Percentiles rank a stretch among this genome's conserved stretches.
Evolutionary conservation across 176 grass and related monocot species (phyloP).

Genomic region (Musa beccarii): DNA sequence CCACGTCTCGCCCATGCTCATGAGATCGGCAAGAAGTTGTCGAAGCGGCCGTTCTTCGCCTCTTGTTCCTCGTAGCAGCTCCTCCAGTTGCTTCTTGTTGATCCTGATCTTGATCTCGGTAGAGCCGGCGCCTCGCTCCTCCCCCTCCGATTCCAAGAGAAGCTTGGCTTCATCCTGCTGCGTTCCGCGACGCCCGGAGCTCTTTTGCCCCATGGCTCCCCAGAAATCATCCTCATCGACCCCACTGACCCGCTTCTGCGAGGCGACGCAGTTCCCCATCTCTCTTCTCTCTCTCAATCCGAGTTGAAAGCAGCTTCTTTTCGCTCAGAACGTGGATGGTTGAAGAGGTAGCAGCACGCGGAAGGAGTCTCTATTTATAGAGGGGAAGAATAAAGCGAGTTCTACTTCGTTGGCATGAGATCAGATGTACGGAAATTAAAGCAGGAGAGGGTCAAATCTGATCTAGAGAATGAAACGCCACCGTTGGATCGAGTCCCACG

Average conservation of each 20-base stretch:
- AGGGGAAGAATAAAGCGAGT: too few relatives aligned
- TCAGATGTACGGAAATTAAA: too few relatives aligned
- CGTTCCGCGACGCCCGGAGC: constrained; percentile 24
- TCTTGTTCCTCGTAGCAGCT: constrained; percentile 34
- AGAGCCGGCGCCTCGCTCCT: background rate
- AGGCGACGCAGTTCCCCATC: background rate
- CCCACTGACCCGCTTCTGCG: background rate
- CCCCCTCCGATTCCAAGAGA: background rate
- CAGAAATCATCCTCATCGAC: constrained; percentile 1
- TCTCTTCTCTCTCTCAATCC: background rate
- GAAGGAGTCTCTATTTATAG: too few relatives aligned
- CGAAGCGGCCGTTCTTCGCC: constrained; percentile 23
- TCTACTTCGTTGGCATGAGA: too few relatives aligned
- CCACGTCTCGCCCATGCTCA: constrained; percentile 18
- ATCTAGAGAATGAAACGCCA: too few relatives aligned
- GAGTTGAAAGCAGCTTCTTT: too few relatives aligned
- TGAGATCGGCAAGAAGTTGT: constrained; percentile 32
- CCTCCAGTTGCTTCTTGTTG: constrained; percentile 44
- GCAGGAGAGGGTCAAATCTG: too few relatives aligned
- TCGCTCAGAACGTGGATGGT: too few relatives aligned
- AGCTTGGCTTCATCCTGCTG: constrained; percentile 19
- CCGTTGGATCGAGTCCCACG: too few relatives aligned
- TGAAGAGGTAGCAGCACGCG: too few relatives aligned
- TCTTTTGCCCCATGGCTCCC: background rate
- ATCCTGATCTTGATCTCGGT: constrained; percentile 62